Conservation (phyloP, 2,329 filamentous ascomycete species). For the Rhynchosporium graminicola region DNA sequence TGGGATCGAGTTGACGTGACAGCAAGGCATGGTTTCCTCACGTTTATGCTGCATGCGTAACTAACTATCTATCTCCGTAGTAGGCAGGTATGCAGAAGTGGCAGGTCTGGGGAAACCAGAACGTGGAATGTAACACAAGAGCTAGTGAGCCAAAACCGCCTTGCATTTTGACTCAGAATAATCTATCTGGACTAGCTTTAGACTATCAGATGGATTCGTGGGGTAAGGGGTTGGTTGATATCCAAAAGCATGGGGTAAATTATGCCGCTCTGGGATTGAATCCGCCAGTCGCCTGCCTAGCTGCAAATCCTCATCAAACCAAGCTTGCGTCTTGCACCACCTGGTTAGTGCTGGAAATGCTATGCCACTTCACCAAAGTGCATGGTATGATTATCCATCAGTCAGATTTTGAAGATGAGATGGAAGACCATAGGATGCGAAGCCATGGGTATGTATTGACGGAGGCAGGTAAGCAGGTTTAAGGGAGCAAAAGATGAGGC, state of each 20-base stretch:
- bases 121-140: slow-evolving; percentile 5
- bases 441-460: background rate
- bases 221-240: slow-evolving; percentile 9
- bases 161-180: background rate
- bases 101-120: background rate
- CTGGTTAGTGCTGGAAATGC: background rate
- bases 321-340: slow-evolving; percentile 1
- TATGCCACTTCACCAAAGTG: slow-evolving; percentile 13
- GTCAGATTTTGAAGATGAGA: slow-evolving; percentile 4
- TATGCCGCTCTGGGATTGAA: background rate
- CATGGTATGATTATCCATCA: slow-evolving; percentile 3
- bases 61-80: no score
- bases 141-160: slow-evolving; percentile 3
- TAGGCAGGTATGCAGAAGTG: background rate
- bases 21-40: background rate
- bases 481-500: slow-evolving; percentile 6
- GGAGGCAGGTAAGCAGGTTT: slow-evolving; percentile 15
- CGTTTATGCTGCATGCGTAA: slow-evolving; percentile 3
- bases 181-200: slow-evolving; percentile 4
- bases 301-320: slow-evolving; percentile 7
- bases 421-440: slow-evolving; percentile 4
- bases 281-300: background rate
- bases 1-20: slow-evolving; percentile 3
- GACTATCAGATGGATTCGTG: slow-evolving; percentile 13
- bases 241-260: slow-evolving; percentile 8